Conservation (phyloP, 306 rosid genomes). For the Quillaja saponaria region DNA sequence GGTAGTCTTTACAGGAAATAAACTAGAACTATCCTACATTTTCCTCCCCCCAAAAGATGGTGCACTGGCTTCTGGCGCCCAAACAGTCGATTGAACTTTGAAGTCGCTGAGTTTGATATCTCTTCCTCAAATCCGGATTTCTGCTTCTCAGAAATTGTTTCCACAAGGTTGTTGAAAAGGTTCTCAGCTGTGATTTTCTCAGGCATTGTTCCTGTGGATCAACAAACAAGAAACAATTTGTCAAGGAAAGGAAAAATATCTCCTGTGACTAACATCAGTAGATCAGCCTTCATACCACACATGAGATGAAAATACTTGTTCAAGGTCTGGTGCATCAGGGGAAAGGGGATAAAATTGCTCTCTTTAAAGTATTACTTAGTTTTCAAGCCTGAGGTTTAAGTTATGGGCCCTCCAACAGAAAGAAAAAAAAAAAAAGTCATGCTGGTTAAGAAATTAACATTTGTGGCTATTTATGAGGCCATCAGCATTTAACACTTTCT, state of each 20-base stretch:
- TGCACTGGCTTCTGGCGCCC: constrained; percentile 86
- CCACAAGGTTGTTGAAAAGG: constrained; percentile 51
- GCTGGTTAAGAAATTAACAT: constrained; percentile 1
- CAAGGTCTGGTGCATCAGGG: constrained; percentile 7
- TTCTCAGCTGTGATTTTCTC: constrained; percentile 62
- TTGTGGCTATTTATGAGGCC: too few relatives aligned
- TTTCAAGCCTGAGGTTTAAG: constrained; percentile 10
- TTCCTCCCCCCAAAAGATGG: constrained; percentile 88
- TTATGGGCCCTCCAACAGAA: neutral
- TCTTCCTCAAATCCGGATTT: constrained; percentile 61
- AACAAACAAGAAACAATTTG: constrained; percentile 12
- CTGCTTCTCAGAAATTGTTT: constrained; percentile 52
- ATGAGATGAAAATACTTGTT: constrained; percentile 14
- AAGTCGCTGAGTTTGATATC: constrained; percentile 45
- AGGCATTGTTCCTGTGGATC: constrained; percentile 57
- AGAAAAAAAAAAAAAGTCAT: too few relatives aligned
- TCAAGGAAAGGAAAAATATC: constrained; percentile 18
- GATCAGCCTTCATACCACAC: constrained; percentile 1
- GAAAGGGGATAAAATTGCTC: constrained; percentile 2
- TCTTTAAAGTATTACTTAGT: neutral
- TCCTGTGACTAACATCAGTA: constrained; percentile 4
- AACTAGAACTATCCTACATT: constrained; percentile 52
- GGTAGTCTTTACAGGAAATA: constrained; percentile 16
- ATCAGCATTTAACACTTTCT: too few relatives aligned
- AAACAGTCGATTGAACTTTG: constrained; percentile 62